phyloP scores from a whole-genome alignment of 2,329 filamentous ascomycete genomes.

The Setomelanomma holmii region DNA sequence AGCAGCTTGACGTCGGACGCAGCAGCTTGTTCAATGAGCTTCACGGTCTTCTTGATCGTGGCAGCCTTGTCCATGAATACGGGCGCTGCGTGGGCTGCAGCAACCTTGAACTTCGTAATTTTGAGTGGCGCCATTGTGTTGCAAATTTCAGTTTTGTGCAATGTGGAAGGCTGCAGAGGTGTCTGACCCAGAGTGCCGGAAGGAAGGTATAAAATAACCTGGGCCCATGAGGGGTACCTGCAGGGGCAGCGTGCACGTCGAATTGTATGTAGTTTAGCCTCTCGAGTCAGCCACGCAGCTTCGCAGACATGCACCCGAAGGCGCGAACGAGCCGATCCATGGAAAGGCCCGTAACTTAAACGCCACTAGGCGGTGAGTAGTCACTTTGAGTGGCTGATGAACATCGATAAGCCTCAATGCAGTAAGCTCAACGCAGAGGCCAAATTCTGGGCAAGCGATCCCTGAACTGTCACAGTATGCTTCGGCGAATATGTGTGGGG shows the following conservation, averaged over 20 bases:
- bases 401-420: background rate
- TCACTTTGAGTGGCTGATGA: background rate
- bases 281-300: background rate
- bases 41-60: constrained; percentile 42
- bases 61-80: constrained; percentile 49
- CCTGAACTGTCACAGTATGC: background rate
- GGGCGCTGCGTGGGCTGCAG: constrained; percentile 47
- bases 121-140: constrained; percentile 23
- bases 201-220: background rate
- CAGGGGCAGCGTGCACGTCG: background rate
- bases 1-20: constrained; percentile 39
- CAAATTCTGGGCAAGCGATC: background rate
- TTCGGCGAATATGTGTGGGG: background rate
- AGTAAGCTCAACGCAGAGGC: background rate
- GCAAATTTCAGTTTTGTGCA: background rate
- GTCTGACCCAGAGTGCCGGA: constrained; percentile 1
- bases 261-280: background rate
- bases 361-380: background rate
- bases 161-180: background rate
- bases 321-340: background rate
- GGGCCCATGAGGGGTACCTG: background rate
- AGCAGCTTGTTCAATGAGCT: constrained; percentile 44
- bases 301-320: background rate
- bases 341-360: background rate
- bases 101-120: constrained; percentile 42